These are phyloP conservation scores for Pestalotiopsis sp. DNA, from an alignment of 2,329 filamentous ascomycete species.

Conservation along the genomic window DNA sequence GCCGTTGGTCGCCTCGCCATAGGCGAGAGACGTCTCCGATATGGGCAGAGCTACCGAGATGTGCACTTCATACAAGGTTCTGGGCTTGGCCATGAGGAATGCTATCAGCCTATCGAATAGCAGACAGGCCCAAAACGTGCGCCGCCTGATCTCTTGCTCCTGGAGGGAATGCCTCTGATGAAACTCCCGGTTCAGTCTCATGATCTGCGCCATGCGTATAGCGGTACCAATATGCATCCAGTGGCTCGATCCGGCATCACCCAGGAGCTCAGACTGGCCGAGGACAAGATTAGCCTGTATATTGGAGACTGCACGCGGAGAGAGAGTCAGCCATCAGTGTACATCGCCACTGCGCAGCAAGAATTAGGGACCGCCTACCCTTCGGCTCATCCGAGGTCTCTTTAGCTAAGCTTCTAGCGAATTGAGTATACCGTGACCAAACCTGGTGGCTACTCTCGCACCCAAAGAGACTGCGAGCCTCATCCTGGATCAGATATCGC, in stretches of 20 bases:
- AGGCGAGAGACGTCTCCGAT: conserved; percentile 5
- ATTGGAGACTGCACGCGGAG: neutral
- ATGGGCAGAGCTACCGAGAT: conserved; percentile 10
- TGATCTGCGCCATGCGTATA: conserved; percentile 10
- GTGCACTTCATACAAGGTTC: conserved; percentile 7
- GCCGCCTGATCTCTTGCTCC: conserved; percentile 7
- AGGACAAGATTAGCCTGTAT: conserved; percentile 11
- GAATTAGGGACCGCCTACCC: neutral
- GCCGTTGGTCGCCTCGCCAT: conserved; percentile 9
- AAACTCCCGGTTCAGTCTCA: conserved; percentile 8
- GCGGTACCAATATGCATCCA: conserved; percentile 9
- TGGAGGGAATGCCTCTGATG: conserved; percentile 9
- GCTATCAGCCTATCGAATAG: conserved; percentile 8
- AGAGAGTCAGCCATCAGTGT: neutral
- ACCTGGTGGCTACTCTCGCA: conserved; percentile 1
- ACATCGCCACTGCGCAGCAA: neutral
- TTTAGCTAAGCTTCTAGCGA: conserved; percentile 1
- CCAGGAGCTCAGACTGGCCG: conserved; percentile 6
- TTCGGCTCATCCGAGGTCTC: conserved; percentile 11
- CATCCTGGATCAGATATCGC: conserved; percentile 3
- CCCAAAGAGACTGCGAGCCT: conserved; percentile 3
- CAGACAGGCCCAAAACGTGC: conserved; percentile 11
- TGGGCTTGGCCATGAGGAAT: conserved; percentile 7
- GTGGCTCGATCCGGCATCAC: conserved; percentile 9
- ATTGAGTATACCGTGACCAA: conserved; percentile 4